These are phyloP conservation scores for Cryptococcus amylolentus DNA, from an alignment of 1,284 basidiomycete species.

Conservation along the genomic window DNA sequence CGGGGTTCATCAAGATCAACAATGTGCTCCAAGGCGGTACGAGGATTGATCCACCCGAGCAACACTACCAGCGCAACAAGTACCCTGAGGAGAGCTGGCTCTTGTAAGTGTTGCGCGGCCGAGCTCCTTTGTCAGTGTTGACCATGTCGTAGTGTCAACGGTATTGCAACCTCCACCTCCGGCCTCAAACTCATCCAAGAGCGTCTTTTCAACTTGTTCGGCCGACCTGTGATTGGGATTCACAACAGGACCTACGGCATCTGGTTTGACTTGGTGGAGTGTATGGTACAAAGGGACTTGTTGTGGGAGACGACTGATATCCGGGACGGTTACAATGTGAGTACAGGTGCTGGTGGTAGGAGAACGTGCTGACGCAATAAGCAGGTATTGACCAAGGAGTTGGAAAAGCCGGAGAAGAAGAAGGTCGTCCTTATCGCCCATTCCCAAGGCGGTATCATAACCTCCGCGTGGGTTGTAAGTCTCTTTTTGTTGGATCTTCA, in stretches of 20 bases:
- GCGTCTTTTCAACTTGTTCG: conserved; percentile 24
- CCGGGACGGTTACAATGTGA: conserved; percentile 23
- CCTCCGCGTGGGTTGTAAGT: conserved; percentile 26
- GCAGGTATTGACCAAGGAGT: conserved; percentile 18
- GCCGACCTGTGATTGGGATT: conserved; percentile 28
- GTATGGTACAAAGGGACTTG: conserved; percentile 37
- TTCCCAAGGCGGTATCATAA: conserved; percentile 39
- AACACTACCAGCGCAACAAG: conserved; percentile 7
- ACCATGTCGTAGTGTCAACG: conserved; percentile 30
- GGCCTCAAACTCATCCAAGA: conserved; percentile 25
- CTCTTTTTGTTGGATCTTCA: neutral
- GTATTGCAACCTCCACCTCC: conserved; percentile 28
- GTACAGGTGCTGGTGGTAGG: neutral
- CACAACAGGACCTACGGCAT: conserved; percentile 36
- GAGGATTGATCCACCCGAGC: neutral
- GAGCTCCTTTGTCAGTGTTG: neutral
- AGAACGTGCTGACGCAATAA: too few species aligned
- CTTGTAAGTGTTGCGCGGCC: conserved; percentile 23
- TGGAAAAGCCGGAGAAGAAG: conserved; percentile 20
- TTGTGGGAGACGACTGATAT: conserved; percentile 27
- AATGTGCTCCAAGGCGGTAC: too few species aligned
- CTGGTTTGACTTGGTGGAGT: conserved; percentile 38
- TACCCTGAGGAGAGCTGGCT: conserved; percentile 29
- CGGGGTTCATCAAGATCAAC: neutral
- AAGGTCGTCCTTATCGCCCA: conserved; percentile 38